Conservation (phyloP, 176 grass and related monocot genomes). For the Cenchrus purpureus region DNA sequence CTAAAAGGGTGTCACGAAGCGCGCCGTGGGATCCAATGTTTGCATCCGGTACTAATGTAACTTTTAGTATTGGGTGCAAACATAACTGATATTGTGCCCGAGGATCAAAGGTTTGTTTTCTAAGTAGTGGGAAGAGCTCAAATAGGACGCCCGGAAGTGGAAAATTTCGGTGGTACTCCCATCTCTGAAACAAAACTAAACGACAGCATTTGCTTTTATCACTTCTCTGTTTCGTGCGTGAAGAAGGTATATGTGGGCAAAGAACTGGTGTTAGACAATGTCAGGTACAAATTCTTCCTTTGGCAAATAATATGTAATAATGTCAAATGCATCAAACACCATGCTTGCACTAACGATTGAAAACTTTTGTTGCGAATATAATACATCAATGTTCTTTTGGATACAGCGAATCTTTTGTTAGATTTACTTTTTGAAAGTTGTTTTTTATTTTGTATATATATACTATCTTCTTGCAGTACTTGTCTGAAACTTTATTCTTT, state of each 20-base stretch:
- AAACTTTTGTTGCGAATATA: neutral
- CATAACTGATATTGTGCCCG: no score
- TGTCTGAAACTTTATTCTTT: slow-evolving; percentile 20
- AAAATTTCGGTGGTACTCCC: neutral
- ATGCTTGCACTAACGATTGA: neutral
- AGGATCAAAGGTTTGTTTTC: no score
- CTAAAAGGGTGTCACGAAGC: no score
- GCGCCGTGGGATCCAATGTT: no score
- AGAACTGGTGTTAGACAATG: no score
- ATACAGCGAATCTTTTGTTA: neutral
- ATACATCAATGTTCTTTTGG: neutral
- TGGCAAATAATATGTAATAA: no score
- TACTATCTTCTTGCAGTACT: neutral
- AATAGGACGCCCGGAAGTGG: neutral
- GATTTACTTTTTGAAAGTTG: neutral
- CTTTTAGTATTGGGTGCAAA: no score
- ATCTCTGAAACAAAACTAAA: neutral
- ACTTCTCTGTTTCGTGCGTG: neutral
- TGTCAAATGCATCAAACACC: neutral
- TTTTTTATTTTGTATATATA: neutral
- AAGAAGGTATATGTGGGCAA: no score
- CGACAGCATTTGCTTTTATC: neutral
- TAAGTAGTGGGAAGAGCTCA: neutral
- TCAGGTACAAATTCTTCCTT: neutral
- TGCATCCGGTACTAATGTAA: no score